These are phyloP conservation scores for Cyclospora cayetanensis DNA, from an alignment of 169 alveolate species.

Conservation along the genomic window DNA sequence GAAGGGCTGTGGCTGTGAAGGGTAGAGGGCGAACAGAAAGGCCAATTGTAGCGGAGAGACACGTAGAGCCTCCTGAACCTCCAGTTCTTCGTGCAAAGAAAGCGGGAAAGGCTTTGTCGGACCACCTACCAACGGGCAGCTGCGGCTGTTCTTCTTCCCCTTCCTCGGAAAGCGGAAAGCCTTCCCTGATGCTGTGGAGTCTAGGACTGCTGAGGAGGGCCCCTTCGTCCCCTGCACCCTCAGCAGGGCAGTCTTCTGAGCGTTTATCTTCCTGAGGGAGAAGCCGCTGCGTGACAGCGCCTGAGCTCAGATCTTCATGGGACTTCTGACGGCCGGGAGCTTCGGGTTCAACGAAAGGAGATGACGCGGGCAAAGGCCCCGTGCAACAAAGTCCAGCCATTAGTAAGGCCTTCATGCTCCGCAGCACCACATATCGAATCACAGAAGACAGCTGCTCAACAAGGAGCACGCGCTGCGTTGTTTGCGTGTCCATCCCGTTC, in stretches of 20 bases:
- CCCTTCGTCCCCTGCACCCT: no score
- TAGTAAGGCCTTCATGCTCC: conserved; percentile 78
- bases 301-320: not conserved
- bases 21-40: no score
- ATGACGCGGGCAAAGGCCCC: conserved; percentile 64
- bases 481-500: conserved; percentile 71
- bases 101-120: not conserved
- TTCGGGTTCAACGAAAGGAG: not conserved
- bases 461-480: conserved; percentile 75
- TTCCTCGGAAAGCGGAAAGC: not conserved
- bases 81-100: not conserved
- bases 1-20: not conserved
- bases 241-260: no score
- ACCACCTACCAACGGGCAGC: not conserved
- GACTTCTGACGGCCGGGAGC: not conserved
- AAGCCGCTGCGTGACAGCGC: conserved; percentile 3
- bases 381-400: conserved; percentile 80
- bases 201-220: not conserved
- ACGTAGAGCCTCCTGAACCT: no score
- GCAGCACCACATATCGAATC: conserved; percentile 73
- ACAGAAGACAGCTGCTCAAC: conserved; percentile 78
- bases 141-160: not conserved
- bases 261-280: no score
- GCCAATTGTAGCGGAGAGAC: not conserved
- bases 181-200: not conserved